Percentiles rank a stretch among this genome's conserved stretches.
Evolutionary conservation across 805 yeast species (phyloP).

Genomic region (Saccharomycopsis microspora): DNA sequence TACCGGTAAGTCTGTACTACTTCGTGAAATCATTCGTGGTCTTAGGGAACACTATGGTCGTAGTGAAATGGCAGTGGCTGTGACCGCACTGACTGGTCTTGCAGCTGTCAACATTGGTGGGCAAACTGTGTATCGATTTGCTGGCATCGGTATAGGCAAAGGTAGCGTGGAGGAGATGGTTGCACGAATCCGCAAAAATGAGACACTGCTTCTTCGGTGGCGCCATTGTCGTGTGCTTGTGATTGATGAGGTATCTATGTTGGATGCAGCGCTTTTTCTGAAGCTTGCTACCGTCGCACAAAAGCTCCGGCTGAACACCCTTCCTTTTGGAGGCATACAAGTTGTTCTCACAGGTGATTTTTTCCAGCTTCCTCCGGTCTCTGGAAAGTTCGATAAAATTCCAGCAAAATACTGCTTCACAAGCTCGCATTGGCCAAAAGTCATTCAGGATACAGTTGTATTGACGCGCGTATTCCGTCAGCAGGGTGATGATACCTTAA

Average conservation of each 20-base stretch:
- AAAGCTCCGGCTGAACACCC: constrained; percentile 30
- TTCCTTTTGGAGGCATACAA: constrained; percentile 93
- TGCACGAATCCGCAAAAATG: constrained; percentile 35
- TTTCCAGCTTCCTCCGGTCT: constrained; percentile 90
- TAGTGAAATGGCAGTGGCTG: constrained; percentile 46
- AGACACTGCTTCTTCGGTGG: constrained; percentile 47
- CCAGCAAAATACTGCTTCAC: constrained; percentile 61
- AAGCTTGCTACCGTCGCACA: constrained; percentile 67
- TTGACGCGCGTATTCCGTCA: constrained; percentile 82
- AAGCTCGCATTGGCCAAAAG: constrained; percentile 53
- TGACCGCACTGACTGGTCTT: constrained; percentile 92
- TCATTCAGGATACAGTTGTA: constrained; percentile 54
- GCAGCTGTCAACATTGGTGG: constrained; percentile 96
- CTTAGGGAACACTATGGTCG: constrained; percentile 32
- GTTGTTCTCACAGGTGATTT: constrained; percentile 89
- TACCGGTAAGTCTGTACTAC: constrained; percentile 71
- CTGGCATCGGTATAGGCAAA: constrained; percentile 76
- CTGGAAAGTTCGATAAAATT: constrained; percentile 26
- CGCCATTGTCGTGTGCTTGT: constrained; percentile 54
- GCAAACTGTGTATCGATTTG: constrained; percentile 70
- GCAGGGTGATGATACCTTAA: constrained; percentile 62
- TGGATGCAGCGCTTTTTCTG: constrained; percentile 67
- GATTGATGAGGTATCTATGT: constrained; percentile 92
- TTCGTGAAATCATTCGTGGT: constrained; percentile 49
- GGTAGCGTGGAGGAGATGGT: constrained; percentile 37